Evolutionary conservation across 345 rosid genomes (phyloP).

Genomic region (Citrus reticulata): DNA sequence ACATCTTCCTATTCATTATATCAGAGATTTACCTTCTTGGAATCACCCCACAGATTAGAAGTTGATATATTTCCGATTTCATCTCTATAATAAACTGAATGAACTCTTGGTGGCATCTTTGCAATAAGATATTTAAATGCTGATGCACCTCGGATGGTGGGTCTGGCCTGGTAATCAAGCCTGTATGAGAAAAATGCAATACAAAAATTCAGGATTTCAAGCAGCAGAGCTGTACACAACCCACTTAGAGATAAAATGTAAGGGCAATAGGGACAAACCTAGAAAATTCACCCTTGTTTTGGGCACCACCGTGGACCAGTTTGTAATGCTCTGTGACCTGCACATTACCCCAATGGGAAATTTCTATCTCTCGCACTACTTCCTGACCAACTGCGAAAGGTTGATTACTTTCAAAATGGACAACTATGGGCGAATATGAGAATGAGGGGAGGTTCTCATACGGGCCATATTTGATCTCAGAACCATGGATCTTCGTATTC

Average conservation of each 20-base stretch:
- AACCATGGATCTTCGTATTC: slow-evolving; percentile 55
- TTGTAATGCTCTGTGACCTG: slow-evolving; percentile 86
- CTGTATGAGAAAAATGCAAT: slow-evolving; percentile 28
- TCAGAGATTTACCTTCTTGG: slow-evolving; percentile 57
- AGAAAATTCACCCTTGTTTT: slow-evolving; percentile 90
- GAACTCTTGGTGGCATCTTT: slow-evolving; percentile 87
- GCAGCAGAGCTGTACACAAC: neutral
- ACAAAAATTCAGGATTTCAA: slow-evolving; percentile 9
- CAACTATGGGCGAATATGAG: slow-evolving; percentile 60
- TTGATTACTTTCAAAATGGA: slow-evolving; percentile 85
- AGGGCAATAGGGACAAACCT: slow-evolving; percentile 35
- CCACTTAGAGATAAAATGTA: neutral
- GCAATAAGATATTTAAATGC: slow-evolving; percentile 75
- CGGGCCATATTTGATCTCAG: slow-evolving; percentile 89
- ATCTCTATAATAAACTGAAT: slow-evolving; percentile 90
- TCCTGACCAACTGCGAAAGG: slow-evolving; percentile 79
- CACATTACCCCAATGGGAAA: slow-evolving; percentile 97
- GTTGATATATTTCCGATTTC: slow-evolving; percentile 98
- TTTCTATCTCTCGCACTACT: slow-evolving; percentile 82
- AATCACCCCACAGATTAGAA: slow-evolving; percentile 76
- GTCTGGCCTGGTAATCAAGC: slow-evolving; percentile 83
- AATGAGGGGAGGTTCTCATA: slow-evolving; percentile 64
- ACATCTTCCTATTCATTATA: neutral
- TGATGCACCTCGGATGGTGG: slow-evolving; percentile 61
- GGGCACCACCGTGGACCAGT: slow-evolving; percentile 73